Evolutionary conservation across 2,329 filamentous ascomycete species (phyloP).

Genomic region (Trichoderma breve): DNA sequence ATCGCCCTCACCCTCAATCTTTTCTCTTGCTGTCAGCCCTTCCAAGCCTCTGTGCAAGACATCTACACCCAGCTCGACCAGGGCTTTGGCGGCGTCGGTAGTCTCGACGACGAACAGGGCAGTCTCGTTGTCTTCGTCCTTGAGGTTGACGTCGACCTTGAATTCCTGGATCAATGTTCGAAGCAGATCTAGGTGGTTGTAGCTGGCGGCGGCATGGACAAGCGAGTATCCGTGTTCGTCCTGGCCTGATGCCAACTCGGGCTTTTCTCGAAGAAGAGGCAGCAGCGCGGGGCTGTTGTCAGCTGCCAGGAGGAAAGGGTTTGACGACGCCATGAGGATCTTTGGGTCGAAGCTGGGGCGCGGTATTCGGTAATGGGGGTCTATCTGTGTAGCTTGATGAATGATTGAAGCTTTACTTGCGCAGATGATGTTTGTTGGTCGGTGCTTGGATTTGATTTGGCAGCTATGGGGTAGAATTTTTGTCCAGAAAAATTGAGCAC

Average conservation of each 20-base stretch:
- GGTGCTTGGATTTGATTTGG: background rate
- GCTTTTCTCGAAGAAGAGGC: conserved; percentile 69
- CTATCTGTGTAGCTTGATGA: background rate
- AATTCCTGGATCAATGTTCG: conserved; percentile 73
- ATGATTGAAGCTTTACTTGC: background rate
- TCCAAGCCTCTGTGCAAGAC: conserved; percentile 64
- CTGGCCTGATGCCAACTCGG: conserved; percentile 73
- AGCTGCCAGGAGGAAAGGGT: conserved; percentile 74
- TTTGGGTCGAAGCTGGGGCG: background rate
- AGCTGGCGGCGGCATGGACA: conserved; percentile 88
- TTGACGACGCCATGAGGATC: conserved; percentile 48
- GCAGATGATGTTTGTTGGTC: background rate
- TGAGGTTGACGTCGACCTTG: conserved; percentile 73
- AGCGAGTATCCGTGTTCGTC: conserved; percentile 94
- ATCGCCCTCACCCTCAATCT: conserved; percentile 74
- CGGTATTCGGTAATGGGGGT: background rate
- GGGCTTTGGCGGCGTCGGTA: conserved; percentile 69
- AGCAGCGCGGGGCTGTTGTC: conserved; percentile 76
- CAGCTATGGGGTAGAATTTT: conserved; percentile 1
- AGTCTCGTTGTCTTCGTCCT: conserved; percentile 89
- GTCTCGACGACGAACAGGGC: conserved; percentile 92
- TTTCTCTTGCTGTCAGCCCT: conserved; percentile 76
- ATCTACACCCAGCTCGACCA: conserved; percentile 78
- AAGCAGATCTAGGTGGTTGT: conserved; percentile 80
- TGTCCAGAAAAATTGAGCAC: background rate